These are phyloP conservation scores for Entrophospora sp. DNA, from an alignment of 192 early-diverging fungal species.

Conservation along the genomic window DNA sequence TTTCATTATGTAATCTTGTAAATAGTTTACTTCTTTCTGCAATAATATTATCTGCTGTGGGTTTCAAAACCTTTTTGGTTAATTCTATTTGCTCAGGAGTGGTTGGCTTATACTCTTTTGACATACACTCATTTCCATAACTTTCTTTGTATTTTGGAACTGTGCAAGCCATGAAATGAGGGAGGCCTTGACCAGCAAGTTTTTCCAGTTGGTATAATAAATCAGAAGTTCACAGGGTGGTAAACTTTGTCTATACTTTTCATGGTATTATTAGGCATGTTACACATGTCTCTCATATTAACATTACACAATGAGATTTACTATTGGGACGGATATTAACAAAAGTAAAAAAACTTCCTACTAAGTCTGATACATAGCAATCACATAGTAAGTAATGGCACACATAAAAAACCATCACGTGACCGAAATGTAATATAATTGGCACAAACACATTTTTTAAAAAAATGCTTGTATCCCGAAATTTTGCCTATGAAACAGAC, in stretches of 20 bases:
- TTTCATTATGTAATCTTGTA: conserved; percentile 12
- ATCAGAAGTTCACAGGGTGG: background rate
- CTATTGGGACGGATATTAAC: background rate
- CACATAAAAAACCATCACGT: no score
- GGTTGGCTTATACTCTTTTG: conserved; percentile 8
- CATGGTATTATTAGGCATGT: background rate
- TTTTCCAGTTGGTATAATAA: background rate
- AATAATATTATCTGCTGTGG: conserved; percentile 6
- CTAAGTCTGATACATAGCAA: conserved; percentile 5
- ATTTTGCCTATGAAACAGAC: no score
- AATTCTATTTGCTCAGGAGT: no score
- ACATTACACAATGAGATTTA: conserved; percentile 3
- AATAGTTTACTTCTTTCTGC: background rate
- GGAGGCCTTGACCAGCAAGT: background rate
- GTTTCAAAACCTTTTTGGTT: conserved; percentile 1
- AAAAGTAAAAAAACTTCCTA: conserved; percentile 8
- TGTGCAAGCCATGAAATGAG: background rate
- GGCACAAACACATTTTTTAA: no score
- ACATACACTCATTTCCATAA: background rate
- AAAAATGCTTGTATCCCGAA: no score
- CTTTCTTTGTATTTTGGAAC: conserved; percentile 10
- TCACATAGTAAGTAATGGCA: no score
- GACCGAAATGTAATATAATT: no score
- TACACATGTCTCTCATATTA: no score
- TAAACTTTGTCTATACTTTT: conserved; percentile 2